Evolutionary conservation across 192 early-diverging fungal species (phyloP), one percentile per base, ranked within the genome.

Genomic region (Umbelopsis sp.): DNA sequence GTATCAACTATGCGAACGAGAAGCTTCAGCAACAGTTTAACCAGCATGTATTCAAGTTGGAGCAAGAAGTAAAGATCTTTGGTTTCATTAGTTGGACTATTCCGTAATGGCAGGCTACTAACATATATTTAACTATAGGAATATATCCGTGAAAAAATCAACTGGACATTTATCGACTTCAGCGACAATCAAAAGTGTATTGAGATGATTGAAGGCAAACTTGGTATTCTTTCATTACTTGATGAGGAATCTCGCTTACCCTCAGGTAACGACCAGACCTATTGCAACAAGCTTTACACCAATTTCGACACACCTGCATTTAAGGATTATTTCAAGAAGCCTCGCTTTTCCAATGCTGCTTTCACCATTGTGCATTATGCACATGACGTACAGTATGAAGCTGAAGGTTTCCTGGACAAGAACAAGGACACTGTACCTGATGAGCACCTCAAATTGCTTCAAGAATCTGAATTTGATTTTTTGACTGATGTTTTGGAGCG

Each of bases 131-230:
- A 23, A 61, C 13, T 2, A n/a, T 7, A 61, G 44, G 97, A 98
- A 82, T 99, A 99, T 74, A 85, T 95, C 51, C 90, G 91, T 44
- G 98, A 99, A 78, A 84, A 97, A 81, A 94, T 99, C 77, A 89
- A 93, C 74, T 99, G 98, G 98, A 96, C 93, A 13, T 98, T 98
- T 68, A 97, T 99, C 69, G 95, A 98, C 66, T 99, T 98, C 80
- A 94, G 94, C 76, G 98, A 99, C 81, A 99, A 99, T 77, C 95
- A 97, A 83, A 94, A 95, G 21, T 99, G 98, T 86, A 99, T 99
- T 64, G 96, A 99, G 70, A 85, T 99, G 81, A 99, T 99, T 72
- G 98, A 99, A 75, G 92, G 91, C 77, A 92, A 92, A 71, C 84
- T 98, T 27, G 98, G 98, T 73, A 94, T 99, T 52, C 82, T 99